Evolutionary conservation across 2,329 filamentous ascomycete species (phyloP), one percentile per base, ranked within the genome.

Genomic region (Aureobasidium pullulans): DNA sequence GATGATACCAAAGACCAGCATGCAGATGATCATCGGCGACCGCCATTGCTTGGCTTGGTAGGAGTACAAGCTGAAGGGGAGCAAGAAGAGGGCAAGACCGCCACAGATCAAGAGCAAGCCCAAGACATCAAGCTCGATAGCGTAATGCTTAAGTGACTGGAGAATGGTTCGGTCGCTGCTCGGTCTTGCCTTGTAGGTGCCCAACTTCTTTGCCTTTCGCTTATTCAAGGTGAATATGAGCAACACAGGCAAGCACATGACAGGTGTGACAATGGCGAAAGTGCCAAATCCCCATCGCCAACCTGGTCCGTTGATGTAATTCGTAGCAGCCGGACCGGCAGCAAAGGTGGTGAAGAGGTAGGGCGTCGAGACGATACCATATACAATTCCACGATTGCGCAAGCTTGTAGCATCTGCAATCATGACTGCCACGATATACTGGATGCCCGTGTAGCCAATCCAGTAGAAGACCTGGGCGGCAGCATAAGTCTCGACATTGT

Each of bases 251-350:
- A 84, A 61, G 32, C 80, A 81, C 46, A 85, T 77, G 43, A 80
- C 71, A 1, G 86, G 85, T 4, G 84, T 75, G 61, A 89, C 77
- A 64, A 90, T 84, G 39, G 81, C 77, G 71, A 86, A 89, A 64
- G 79, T 77, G 37, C 84, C 86, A 66, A 85, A 89, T 1, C 79
- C 85, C 86, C 86, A 89, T 40, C 84, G 79, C 81, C 83, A 89
- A 46, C 79, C 82, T 2, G 79, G 73, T 13, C 15, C 32, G 0
- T 75, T 66, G 48, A 84, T 74, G 62, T 87, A 81, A 0, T 74
- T 73, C 23, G 80, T 73, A 0, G 82, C 81, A 60, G 86, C 80
- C 42, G 76, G 79, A 1, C 83, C 79, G 1, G 84, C 81, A 49
- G 84, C 77, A 74, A 83, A 89, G 1, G 84, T 82, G 1, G 85